A percentile compares a stretch with the other conserved stretches of the same genome.
Evolutionary conservation across 805 yeast genomes (phyloP).

Genomic region (Teunomyces gatunensis): DNA sequence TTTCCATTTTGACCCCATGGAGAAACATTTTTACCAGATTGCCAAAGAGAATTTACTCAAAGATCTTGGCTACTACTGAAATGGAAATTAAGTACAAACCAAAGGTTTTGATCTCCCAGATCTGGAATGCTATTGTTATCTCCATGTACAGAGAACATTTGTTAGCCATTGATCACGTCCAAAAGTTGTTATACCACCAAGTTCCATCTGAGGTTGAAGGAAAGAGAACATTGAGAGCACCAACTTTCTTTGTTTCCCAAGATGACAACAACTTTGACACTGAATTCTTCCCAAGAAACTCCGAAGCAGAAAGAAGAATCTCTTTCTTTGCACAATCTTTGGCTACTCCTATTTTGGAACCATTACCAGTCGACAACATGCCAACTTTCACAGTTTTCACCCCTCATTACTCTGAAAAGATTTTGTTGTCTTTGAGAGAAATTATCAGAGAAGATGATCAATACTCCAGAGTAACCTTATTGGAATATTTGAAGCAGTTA

Average conservation of each 20-base stretch:
- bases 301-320: conserved; percentile 99
- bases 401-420: conserved; percentile 96
- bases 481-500: conserved; percentile 91
- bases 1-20: conserved; percentile 99
- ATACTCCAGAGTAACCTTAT: conserved; percentile 87
- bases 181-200: conserved; percentile 94
- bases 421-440: conserved; percentile 87
- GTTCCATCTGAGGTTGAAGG: conserved; percentile 98
- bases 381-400: conserved; percentile 97
- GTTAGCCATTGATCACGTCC: conserved; percentile 97
- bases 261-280: conserved; percentile 94
- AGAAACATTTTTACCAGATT: conserved; percentile 96
- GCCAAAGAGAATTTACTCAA: conserved; percentile 98
- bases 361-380: conserved; percentile 98
- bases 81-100: conserved; percentile 99
- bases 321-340: conserved; percentile 98
- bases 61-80: conserved; percentile 95
- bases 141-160: conserved; percentile 99
- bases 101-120: conserved; percentile 95
- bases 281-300: conserved; percentile 94
- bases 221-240: conserved; percentile 96
- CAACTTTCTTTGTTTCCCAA: conserved; percentile 97
- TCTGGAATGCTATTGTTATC: conserved; percentile 98
- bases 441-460: conserved; percentile 97
- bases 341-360: conserved; percentile 98